A percentile compares a stretch with the other conserved stretches of the same genome.
These are phyloP conservation scores for Penicillium fimorum DNA, from an alignment of 495 filamentous ascomycete genomes.

Conservation along the genomic window DNA sequence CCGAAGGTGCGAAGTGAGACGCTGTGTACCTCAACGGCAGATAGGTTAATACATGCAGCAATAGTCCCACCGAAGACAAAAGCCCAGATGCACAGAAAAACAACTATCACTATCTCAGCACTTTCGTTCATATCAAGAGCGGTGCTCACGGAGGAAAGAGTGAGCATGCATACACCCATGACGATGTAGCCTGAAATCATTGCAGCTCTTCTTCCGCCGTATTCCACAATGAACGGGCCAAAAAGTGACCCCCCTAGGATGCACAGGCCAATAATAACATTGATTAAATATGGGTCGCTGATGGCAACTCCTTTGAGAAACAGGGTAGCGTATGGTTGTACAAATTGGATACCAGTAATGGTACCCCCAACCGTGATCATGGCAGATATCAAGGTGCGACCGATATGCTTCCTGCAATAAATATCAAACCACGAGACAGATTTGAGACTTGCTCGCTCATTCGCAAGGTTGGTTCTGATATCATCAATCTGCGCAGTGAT, in stretches of 20 bases:
- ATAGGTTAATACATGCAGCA: conserved; percentile 20
- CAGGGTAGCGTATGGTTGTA: conserved; percentile 28
- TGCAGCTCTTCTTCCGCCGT: conserved; percentile 27
- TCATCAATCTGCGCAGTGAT: conserved; percentile 27
- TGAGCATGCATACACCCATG: conserved; percentile 32
- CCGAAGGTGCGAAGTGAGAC: conserved; percentile 34
- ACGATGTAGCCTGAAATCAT: conserved; percentile 23
- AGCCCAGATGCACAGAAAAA: conserved; percentile 29
- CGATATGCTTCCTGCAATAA: conserved; percentile 21
- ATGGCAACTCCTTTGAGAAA: conserved; percentile 29
- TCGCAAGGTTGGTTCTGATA: conserved; percentile 25
- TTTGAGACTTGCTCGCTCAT: conserved; percentile 13
- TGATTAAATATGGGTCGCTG: conserved; percentile 31
- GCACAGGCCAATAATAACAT: conserved; percentile 31
- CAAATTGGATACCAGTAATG: conserved; percentile 33
- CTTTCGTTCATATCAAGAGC: conserved; percentile 10
- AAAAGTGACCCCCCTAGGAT: conserved; percentile 26
- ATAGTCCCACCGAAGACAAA: conserved; percentile 33
- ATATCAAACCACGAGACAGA: conserved; percentile 23
- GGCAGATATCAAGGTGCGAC: conserved; percentile 23
- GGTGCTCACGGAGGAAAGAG: conserved; percentile 26
- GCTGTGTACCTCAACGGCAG: conserved; percentile 32
- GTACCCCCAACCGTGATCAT: conserved; percentile 29
- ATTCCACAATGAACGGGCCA: conserved; percentile 28
- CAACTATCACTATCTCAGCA: conserved; percentile 24